Percentiles rank a stretch among this genome's conserved stretches.
Conservation (phyloP, 1,139 yeast genomes). For the Yamadazyma atlantica region DNA sequence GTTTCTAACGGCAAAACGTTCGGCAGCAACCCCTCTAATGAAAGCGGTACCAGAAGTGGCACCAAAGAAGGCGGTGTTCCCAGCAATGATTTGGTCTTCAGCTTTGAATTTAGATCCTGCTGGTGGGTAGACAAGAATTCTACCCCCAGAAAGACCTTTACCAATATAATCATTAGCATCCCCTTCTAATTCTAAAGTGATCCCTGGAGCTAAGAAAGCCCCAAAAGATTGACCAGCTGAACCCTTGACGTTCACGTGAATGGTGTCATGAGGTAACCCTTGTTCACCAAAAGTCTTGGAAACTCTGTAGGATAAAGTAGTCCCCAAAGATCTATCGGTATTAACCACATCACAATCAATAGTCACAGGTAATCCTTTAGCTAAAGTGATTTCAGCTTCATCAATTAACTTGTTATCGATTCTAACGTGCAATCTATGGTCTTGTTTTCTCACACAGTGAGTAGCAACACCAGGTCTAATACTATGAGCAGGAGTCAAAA, state of each 20-base stretch:
- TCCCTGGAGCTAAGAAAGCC: slow-evolving; percentile 95
- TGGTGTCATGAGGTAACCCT: slow-evolving; percentile 94
- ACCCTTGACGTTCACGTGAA: slow-evolving; percentile 87
- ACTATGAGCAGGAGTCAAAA: slow-evolving; percentile 94
- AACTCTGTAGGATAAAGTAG: slow-evolving; percentile 90
- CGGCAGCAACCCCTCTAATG: slow-evolving; percentile 97
- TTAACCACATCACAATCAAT: slow-evolving; percentile 91
- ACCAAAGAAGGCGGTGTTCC: slow-evolving; percentile 97
- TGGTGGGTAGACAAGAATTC: slow-evolving; percentile 90
- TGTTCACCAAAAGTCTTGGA: slow-evolving; percentile 91
- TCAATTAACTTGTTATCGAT: slow-evolving; percentile 94
- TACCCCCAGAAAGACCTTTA: slow-evolving; percentile 95
- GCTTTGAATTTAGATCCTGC: slow-evolving; percentile 80
- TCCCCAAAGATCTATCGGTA: slow-evolving; percentile 95
- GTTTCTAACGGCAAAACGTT: slow-evolving; percentile 96
- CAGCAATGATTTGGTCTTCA: slow-evolving; percentile 93
- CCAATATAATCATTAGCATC: slow-evolving; percentile 98
- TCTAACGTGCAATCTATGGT: slow-evolving; percentile 88
- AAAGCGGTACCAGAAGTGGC: slow-evolving; percentile 95
- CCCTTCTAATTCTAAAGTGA: slow-evolving; percentile 93
- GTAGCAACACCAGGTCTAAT: slow-evolving; percentile 98
- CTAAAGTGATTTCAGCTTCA: slow-evolving; percentile 90
- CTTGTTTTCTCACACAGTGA: slow-evolving; percentile 89
- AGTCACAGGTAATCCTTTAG: slow-evolving; percentile 90
- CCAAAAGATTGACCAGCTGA: slow-evolving; percentile 99